Percentiles rank a stretch among this genome's conserved stretches.
phyloP scores from a whole-genome alignment of 2,329 filamentous ascomycete genomes.

The Ophiostoma australiae region DNA sequence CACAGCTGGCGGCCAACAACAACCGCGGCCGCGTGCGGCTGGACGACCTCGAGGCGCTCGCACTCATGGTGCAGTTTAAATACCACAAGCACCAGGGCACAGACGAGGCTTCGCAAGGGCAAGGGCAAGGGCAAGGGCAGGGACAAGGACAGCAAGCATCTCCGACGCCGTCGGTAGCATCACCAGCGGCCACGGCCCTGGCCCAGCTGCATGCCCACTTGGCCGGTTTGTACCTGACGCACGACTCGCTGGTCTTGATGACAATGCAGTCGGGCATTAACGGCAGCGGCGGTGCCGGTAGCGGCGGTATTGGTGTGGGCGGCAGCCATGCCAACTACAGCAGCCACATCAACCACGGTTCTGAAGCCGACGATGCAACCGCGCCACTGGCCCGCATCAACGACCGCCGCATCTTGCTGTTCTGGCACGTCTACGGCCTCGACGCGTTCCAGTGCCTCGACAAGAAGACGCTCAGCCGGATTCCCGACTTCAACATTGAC shows the following conservation, averaged over 20 bases:
- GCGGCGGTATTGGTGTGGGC: neutral
- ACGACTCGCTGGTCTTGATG: conserved; percentile 31
- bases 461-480: conserved; percentile 26
- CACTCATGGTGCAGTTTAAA: conserved; percentile 29
- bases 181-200: neutral
- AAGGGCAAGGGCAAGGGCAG: neutral
- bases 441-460: conserved; percentile 29
- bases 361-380: neutral
- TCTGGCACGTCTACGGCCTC: conserved; percentile 29
- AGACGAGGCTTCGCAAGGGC: neutral
- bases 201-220: conserved; percentile 23
- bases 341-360: neutral
- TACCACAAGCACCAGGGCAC: conserved; percentile 11
- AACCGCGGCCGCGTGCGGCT: conserved; percentile 20
- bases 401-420: conserved; percentile 27
- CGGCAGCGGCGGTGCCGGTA: neutral
- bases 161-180: neutral
- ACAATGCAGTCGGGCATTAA: conserved; percentile 25
- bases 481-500: conserved; percentile 23
- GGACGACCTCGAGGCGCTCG: conserved; percentile 29
- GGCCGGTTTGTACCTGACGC: conserved; percentile 28
- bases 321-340: neutral
- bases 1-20: conserved; percentile 20
- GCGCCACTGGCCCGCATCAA: conserved; percentile 18
- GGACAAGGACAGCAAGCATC: neutral